Percentiles rank a stretch among this genome's conserved stretches.
Conservation (phyloP, 108 stramenopile genomes). For the Nannochloropsis oceanica region DNA sequence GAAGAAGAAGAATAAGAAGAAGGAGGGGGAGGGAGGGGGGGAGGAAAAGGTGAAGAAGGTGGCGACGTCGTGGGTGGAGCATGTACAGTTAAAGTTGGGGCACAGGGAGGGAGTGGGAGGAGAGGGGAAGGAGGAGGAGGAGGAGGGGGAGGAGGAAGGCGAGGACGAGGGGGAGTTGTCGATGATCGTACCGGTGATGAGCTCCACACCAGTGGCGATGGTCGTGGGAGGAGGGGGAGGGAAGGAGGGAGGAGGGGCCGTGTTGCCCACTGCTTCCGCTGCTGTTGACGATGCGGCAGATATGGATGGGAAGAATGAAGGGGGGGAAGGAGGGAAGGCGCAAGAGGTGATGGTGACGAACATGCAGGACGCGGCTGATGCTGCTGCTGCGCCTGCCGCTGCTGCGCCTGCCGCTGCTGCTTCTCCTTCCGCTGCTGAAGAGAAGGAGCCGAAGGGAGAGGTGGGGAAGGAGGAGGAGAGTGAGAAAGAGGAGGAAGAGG, state of each 20-base stretch:
- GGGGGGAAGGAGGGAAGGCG: not conserved
- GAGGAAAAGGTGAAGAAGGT: not conserved
- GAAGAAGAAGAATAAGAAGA: not conserved
- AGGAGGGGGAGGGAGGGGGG: not conserved
- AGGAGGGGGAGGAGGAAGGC: not conserved
- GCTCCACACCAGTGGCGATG: not conserved
- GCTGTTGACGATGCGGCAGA: not conserved
- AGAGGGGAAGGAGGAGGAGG: not conserved
- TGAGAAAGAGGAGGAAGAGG: not conserved
- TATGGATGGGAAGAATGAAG: not conserved
- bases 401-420: too few relatives aligned
- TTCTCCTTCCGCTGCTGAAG: not conserved
- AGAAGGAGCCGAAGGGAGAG: not conserved
- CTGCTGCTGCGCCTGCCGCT: too few relatives aligned
- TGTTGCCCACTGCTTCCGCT: not conserved
- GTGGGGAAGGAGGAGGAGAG: not conserved
- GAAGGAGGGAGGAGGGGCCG: not conserved
- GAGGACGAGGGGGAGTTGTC: not conserved
- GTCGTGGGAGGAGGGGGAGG: not conserved
- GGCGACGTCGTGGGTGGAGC: not conserved
- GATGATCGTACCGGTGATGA: not conserved
- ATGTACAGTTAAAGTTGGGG: not conserved
- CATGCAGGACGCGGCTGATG: not conserved
- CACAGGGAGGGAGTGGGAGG: not conserved
- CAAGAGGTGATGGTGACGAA: not conserved